Percentiles rank a stretch among this genome's conserved stretches.
phyloP scores from a whole-genome alignment of 805 yeast genomes.

The Ogataea philodendri region DNA sequence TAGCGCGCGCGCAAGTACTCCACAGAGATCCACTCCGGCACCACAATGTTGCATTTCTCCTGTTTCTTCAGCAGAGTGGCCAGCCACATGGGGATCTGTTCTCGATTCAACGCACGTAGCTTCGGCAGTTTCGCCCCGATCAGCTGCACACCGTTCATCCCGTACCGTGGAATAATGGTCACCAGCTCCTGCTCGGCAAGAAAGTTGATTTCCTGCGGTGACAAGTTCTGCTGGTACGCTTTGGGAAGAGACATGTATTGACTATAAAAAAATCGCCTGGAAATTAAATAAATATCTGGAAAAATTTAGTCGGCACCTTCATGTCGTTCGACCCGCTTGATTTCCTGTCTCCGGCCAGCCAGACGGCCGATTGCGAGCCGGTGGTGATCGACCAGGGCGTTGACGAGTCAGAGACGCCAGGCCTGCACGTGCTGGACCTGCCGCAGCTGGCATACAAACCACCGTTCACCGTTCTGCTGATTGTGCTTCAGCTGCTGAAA shows the following conservation, averaged over 20 bases:
- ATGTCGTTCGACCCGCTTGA: constrained; percentile 25
- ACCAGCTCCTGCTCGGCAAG: constrained; percentile 78
- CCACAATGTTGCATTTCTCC: constrained; percentile 77
- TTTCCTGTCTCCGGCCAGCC: constrained; percentile 16
- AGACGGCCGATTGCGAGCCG: constrained; percentile 16
- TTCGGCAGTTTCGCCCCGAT: constrained; percentile 61
- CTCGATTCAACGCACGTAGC: constrained; percentile 64
- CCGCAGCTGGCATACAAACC: constrained; percentile 51
- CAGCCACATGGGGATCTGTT: constrained; percentile 79
- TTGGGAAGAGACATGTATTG: constrained; percentile 57
- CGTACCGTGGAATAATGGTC: constrained; percentile 74
- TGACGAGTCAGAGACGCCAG: constrained; percentile 16
- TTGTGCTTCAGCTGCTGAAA: constrained; percentile 47
- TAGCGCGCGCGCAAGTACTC: constrained; percentile 52
- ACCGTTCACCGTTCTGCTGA: constrained; percentile 42
- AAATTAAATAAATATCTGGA: too few relatives aligned
- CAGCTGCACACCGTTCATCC: constrained; percentile 60
- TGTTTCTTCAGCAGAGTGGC: constrained; percentile 83
- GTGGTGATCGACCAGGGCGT: constrained; percentile 14
- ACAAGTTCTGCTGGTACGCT: constrained; percentile 51
- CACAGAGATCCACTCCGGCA: constrained; percentile 79
- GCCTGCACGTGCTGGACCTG: constrained; percentile 54
- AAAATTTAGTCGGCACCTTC: too few relatives aligned
- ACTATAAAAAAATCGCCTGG: background rate
- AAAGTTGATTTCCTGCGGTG: constrained; percentile 78